Evolutionary conservation across 1,139 yeast species (phyloP).

Genomic region (Hemisphaericaspora lyxosophila): DNA sequence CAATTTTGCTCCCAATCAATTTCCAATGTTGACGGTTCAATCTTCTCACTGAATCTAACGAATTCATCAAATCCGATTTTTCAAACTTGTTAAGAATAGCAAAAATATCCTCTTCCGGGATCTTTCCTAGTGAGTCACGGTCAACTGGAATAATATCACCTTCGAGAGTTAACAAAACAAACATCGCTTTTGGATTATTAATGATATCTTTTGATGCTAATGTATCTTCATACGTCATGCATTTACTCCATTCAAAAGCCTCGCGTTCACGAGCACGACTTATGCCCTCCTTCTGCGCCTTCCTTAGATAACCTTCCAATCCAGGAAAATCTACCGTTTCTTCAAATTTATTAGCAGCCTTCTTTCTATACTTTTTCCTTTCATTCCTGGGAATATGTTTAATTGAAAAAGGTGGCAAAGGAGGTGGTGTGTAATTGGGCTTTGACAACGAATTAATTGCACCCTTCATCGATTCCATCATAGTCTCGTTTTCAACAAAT

Average conservation of each 20-base stretch:
- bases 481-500: slow-evolving; percentile 5
- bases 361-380: background rate
- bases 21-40: slow-evolving; percentile 37
- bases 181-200: slow-evolving; percentile 16
- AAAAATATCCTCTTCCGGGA: slow-evolving; percentile 44
- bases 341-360: slow-evolving; percentile 3
- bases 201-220: background rate
- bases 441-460: slow-evolving; percentile 8
- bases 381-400: background rate
- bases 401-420: background rate
- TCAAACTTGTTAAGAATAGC: slow-evolving; percentile 41
- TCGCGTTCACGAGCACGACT: slow-evolving; percentile 46
- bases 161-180: slow-evolving; percentile 44
- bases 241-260: slow-evolving; percentile 55
- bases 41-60: slow-evolving; percentile 22
- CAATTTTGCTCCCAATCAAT: slow-evolving; percentile 32
- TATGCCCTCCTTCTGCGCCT: slow-evolving; percentile 46
- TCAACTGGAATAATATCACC: slow-evolving; percentile 40
- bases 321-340: slow-evolving; percentile 18
- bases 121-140: slow-evolving; percentile 41
- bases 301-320: slow-evolving; percentile 40
- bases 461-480: slow-evolving; percentile 8
- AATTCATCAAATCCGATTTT: slow-evolving; percentile 26
- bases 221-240: slow-evolving; percentile 48
- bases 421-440: background rate